A percentile compares a stretch with the other conserved stretches of the same genome.
Evolutionary conservation across 2,329 filamentous ascomycete genomes (phyloP).

Genomic region (Elsinoe fawcettii): DNA sequence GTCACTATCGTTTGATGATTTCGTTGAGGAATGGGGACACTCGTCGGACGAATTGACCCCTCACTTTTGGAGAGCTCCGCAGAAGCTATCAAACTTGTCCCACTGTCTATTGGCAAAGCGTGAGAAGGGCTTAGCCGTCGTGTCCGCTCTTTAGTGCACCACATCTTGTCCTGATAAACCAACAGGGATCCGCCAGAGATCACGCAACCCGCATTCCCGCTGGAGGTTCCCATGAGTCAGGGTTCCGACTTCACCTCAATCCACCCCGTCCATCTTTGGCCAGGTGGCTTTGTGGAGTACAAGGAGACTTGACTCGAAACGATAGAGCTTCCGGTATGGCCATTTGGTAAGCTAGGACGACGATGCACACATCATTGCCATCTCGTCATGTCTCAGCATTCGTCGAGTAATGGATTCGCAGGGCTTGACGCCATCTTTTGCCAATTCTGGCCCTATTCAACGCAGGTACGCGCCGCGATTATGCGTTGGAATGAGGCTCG

Average conservation of each 20-base stretch:
- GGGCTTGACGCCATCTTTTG: constrained; percentile 1
- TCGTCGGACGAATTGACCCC: not conserved
- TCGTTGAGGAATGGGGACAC: not conserved
- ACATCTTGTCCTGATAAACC: constrained; percentile 1
- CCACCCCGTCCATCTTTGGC: not conserved
- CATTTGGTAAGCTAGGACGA: constrained; percentile 1
- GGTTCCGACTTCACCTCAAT: not conserved
- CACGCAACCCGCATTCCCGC: constrained; percentile 3
- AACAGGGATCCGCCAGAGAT: constrained; percentile 10
- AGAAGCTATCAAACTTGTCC: not conserved
- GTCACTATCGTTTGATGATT: not conserved
- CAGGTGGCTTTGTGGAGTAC: not conserved
- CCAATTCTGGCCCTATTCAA: not conserved
- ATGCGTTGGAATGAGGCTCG: constrained; percentile 3
- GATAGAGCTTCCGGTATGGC: not conserved
- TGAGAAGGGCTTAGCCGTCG: not conserved
- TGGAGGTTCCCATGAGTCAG: not conserved
- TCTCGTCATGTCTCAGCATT: not conserved
- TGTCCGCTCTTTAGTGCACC: constrained; percentile 1
- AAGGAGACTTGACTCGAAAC: not conserved
- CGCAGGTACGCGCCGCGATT: constrained; percentile 7
- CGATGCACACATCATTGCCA: not conserved
- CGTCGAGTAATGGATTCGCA: constrained; percentile 5
- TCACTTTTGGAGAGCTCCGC: not conserved
- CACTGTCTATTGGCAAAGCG: not conserved